Evolutionary conservation across 305 asterid genomes (phyloP).

Genomic region (Fraxinus velutina): DNA sequence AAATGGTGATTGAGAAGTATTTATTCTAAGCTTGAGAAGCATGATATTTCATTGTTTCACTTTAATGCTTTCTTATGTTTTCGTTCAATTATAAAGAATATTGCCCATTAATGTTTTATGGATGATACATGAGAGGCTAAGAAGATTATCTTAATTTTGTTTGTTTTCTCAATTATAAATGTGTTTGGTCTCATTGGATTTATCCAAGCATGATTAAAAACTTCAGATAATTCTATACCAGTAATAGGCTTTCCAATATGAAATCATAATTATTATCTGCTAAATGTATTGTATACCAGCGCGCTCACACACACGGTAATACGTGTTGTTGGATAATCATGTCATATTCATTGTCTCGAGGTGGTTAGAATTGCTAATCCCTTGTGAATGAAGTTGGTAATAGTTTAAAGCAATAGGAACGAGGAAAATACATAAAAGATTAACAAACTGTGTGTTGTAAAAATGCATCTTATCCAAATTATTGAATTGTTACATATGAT

Average conservation of each 20-base stretch:
- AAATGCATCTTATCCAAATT: not conserved
- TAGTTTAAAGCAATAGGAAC: not conserved
- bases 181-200: not conserved
- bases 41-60: not conserved
- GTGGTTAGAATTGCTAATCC: not conserved
- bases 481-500: constrained; percentile 6
- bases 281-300: not conserved
- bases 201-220: not conserved
- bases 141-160: not conserved
- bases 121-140: not conserved
- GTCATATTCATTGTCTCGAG: not conserved
- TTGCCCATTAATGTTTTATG: not conserved
- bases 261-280: not conserved
- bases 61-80: not conserved
- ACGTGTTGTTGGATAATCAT: not conserved
- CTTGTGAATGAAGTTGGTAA: constrained; percentile 3
- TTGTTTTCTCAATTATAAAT: not conserved
- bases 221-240: not conserved
- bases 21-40: not conserved
- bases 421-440: not conserved
- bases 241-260: not conserved
- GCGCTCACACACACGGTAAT: not conserved
- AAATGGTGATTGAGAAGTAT: not conserved
- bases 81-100: not conserved
- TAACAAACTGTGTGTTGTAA: not conserved